These are phyloP conservation scores for Scytalidium sp. DNA, from an alignment of 2,329 filamentous ascomycete genomes.

Conservation along the genomic window DNA sequence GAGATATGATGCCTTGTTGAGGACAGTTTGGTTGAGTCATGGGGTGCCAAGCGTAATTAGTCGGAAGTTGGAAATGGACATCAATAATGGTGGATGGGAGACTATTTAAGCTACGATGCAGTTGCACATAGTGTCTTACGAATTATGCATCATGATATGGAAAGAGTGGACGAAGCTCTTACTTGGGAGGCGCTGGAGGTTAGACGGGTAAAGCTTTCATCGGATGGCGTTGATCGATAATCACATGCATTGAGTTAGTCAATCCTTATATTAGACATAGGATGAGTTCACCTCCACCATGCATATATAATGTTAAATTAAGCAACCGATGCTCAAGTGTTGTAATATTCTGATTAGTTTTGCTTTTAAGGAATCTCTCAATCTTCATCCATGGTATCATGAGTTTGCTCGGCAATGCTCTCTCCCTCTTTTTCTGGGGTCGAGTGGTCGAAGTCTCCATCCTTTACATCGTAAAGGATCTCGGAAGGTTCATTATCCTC, in stretches of 20 bases:
- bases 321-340: no score
- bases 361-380: not conserved
- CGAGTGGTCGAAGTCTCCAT: not conserved
- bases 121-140: not conserved
- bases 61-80: constrained; percentile 86
- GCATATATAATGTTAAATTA: not conserved
- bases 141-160: not conserved
- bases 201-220: not conserved
- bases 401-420: not conserved
- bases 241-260: no score
- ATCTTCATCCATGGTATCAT: not conserved
- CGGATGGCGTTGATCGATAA: not conserved
- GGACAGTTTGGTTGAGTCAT: constrained; percentile 83
- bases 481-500: constrained; percentile 7
- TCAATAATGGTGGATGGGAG: constrained; percentile 98
- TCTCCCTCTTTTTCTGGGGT: not conserved
- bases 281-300: not conserved
- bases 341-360: no score
- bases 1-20: constrained; percentile 83
- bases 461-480: not conserved
- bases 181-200: not conserved
- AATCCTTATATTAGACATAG: not conserved
- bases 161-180: not conserved
- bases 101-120: constrained; percentile 44
- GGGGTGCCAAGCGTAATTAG: constrained; percentile 86